Evolutionary conservation across 129 eudicot species (phyloP).

Genomic region (Saposhnikovia divaricata): DNA sequence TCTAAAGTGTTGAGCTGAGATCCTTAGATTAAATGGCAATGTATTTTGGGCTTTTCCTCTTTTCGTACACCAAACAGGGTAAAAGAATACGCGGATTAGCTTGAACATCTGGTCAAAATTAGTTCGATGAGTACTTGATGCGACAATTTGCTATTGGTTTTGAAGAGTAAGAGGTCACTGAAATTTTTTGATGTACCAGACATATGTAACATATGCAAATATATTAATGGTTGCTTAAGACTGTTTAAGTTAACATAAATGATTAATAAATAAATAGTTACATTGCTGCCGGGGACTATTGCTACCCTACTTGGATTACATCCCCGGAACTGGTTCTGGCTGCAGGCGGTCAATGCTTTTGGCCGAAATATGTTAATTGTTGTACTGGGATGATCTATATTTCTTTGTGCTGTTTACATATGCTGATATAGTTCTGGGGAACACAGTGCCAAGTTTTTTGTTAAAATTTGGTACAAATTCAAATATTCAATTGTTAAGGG

Average conservation of each 20-base stretch:
- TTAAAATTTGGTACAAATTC: too few relatives aligned
- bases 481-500: too few relatives aligned
- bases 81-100: not conserved
- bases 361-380: too few relatives aligned
- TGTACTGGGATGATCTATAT: too few relatives aligned
- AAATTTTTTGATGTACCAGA: not conserved
- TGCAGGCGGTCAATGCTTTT: too few relatives aligned
- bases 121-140: not conserved
- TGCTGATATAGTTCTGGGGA: too few relatives aligned
- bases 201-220: not conserved
- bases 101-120: not conserved
- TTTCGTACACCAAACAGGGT: not conserved
- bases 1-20: conserved; percentile 76
- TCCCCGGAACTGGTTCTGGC: too few relatives aligned
- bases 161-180: conserved; percentile 1
- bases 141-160: conserved; percentile 5
- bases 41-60: not conserved
- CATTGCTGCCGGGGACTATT: not conserved
- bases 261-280: not conserved
- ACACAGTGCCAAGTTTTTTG: too few relatives aligned
- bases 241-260: not conserved
- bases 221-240: not conserved
- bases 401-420: too few relatives aligned
- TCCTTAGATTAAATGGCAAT: not conserved
- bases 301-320: too few relatives aligned